These are phyloP conservation scores for Fennellomyces sp. DNA, from an alignment of 371 early-diverging fungal genomes.

Conservation along the genomic window DNA sequence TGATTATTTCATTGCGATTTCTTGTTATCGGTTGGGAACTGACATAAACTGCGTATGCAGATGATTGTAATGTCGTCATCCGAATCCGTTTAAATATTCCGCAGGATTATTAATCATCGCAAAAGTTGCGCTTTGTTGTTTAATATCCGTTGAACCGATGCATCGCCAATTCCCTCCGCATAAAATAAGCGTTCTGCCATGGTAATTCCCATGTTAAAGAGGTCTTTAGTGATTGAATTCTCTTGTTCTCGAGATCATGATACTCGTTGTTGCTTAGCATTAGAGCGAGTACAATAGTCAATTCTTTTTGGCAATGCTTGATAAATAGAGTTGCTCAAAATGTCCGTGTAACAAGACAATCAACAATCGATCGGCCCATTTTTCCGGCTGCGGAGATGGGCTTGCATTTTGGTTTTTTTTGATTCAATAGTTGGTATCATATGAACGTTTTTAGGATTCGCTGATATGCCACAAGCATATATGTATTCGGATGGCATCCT, in stretches of 20 bases:
- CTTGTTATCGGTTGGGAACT: slow-evolving; percentile 9
- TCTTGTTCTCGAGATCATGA: not conserved
- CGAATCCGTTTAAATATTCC: not conserved
- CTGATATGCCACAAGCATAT: too few species aligned
- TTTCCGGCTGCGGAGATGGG: slow-evolving; percentile 6
- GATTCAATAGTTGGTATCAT: slow-evolving; percentile 5
- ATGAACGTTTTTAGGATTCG: too few species aligned
- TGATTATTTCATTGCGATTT: slow-evolving; percentile 24
- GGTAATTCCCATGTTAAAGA: slow-evolving; percentile 25
- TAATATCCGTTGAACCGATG: not conserved
- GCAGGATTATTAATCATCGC: not conserved
- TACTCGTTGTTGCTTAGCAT: slow-evolving; percentile 1
- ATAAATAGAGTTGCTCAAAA: slow-evolving; percentile 60
- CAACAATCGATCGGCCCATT: slow-evolving; percentile 45
- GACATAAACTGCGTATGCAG: slow-evolving; percentile 39
- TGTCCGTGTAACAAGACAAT: slow-evolving; percentile 40
- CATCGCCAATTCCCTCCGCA: not conserved
- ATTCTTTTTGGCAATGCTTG: slow-evolving; percentile 52
- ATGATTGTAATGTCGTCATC: slow-evolving; percentile 9
- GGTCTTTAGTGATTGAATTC: slow-evolving; percentile 42
- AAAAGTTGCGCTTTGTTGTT: not conserved
- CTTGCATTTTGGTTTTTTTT: not conserved
- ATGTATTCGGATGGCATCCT: too few species aligned
- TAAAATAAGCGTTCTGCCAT: slow-evolving; percentile 6
- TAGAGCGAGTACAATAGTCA: slow-evolving; percentile 45